phyloP scores from a whole-genome alignment of 257 asterid species.

The Ehretia macrophylla region DNA sequence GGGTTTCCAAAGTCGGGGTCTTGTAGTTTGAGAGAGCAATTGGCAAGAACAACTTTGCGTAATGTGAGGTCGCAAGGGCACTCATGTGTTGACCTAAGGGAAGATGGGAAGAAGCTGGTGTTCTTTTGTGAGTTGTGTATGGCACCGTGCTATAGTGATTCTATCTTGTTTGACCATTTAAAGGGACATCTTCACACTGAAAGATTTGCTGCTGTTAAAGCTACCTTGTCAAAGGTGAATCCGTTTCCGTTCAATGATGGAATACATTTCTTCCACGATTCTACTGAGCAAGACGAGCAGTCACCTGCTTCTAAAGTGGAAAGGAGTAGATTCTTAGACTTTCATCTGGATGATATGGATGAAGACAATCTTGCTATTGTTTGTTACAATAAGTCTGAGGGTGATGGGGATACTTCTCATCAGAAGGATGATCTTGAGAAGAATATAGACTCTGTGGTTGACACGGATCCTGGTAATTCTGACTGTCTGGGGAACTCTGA shows the following conservation, averaged over 20 bases:
- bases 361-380: conserved; percentile 54
- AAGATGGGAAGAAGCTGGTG: conserved; percentile 76
- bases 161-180: conserved; percentile 60
- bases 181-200: conserved; percentile 68
- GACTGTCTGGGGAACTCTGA: conserved; percentile 20
- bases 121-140: conserved; percentile 83
- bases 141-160: conserved; percentile 75
- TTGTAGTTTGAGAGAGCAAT: conserved; percentile 65
- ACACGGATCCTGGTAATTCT: conserved; percentile 6
- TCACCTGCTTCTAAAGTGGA: conserved; percentile 21
- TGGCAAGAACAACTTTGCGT: conserved; percentile 56
- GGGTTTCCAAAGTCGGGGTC: conserved; percentile 34
- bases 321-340: conserved; percentile 22
- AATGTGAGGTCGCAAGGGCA: conserved; percentile 80
- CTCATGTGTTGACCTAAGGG: conserved; percentile 77
- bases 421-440: conserved; percentile 18
- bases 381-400: conserved; percentile 28
- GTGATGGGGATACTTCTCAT: conserved; percentile 11
- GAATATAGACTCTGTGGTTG: conserved; percentile 10
- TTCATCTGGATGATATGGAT: conserved; percentile 13
- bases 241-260: conserved; percentile 97
- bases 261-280: conserved; percentile 64
- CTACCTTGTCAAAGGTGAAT: conserved; percentile 73
- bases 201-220: conserved; percentile 65
- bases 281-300: conserved; percentile 27